Base-by-base conservation (phyloP, 2,329 filamentous ascomycete species). In the Leptoxyphium fumago region DNA sequence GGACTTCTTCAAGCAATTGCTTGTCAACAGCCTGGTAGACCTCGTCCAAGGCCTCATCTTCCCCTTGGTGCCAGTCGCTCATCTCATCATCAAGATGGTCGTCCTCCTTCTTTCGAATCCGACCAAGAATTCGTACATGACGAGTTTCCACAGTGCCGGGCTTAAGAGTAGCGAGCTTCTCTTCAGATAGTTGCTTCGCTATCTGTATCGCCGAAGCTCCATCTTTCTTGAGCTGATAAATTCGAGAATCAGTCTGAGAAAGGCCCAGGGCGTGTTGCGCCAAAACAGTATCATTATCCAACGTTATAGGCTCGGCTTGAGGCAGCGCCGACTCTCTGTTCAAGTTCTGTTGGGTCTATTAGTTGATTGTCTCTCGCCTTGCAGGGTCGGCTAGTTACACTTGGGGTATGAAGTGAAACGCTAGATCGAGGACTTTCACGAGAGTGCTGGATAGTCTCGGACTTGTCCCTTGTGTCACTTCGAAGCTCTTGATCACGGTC, bases 41-140 rank as follows among this genome's bases (percentile, higher is more conserved):
- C 41, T 63, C 53, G 9, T 63, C 45, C 14, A 73, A 62, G n/a
- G 59, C 54, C 15, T 64, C 58, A 47, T 73, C 70, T 68, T 74
- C 71, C 14, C 63, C 64, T 10, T 62, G 57, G 42, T 68, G 62
- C 71, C 71, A 74, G 50, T 70, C 68, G 41, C 61, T 68, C 47
- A 68, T 55, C 34, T 69, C 64, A 41, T 68, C 64, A 39, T 68
- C 61, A 0, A 74, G 58, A 18, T 64, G 56, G 39, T 64, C 61
- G 45, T 73, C 68, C n/a, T 67, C 59, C 17, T 61, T 59, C 32
- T 62, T 55, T 29, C 64, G 62, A 39, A 70, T 57, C 1, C 61
- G 63, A 32, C 62, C 58, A 43, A 64, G 64, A 41, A 73, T 61
- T 17, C 70, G 67, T 38, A 57, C 52, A 55, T 66, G 70, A 34